Conservation (phyloP, 2,329 filamentous ascomycete species). For the Parafenestella ontariensis region DNA sequence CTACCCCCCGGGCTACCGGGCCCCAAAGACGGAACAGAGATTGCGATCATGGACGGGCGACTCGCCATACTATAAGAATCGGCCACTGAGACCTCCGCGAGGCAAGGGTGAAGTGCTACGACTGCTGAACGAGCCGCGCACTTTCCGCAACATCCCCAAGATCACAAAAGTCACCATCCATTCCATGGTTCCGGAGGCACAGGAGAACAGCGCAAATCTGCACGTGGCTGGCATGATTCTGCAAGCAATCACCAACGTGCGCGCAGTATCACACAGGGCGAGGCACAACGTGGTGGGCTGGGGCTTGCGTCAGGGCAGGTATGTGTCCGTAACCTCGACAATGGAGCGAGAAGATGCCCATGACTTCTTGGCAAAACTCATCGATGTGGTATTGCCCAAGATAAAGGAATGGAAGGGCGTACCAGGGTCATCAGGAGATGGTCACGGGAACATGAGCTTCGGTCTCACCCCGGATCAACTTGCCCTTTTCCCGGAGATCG, state of each 20-base stretch:
- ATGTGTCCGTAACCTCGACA: constrained; percentile 77
- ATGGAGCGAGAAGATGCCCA: constrained; percentile 82
- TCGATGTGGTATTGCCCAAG: constrained; percentile 88
- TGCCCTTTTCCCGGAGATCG: constrained; percentile 88
- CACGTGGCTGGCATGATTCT: constrained; percentile 84
- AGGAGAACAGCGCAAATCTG: constrained; percentile 74
- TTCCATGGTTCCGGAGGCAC: constrained; percentile 71
- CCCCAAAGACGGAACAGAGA: constrained; percentile 66
- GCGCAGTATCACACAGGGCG: constrained; percentile 72
- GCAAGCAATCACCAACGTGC: constrained; percentile 83
- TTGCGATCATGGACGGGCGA: constrained; percentile 87
- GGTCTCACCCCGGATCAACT: constrained; percentile 79
- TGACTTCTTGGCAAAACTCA: constrained; percentile 87
- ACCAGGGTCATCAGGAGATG: constrained; percentile 80
- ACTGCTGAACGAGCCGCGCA: constrained; percentile 70
- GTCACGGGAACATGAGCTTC: constrained; percentile 84
- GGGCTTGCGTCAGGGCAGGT: constrained; percentile 73
- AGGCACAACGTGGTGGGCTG: constrained; percentile 77
- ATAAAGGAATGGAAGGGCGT: constrained; percentile 96
- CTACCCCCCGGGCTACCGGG: constrained; percentile 76
- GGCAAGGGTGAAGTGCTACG: constrained; percentile 75
- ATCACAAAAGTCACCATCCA: constrained; percentile 83
- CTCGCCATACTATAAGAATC: constrained; percentile 93
- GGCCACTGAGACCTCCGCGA: constrained; percentile 82
- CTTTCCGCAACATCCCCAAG: constrained; percentile 84